Evolutionary conservation across 164 flowering plant genomes (phyloP).

Genomic region (Piper longum): DNA sequence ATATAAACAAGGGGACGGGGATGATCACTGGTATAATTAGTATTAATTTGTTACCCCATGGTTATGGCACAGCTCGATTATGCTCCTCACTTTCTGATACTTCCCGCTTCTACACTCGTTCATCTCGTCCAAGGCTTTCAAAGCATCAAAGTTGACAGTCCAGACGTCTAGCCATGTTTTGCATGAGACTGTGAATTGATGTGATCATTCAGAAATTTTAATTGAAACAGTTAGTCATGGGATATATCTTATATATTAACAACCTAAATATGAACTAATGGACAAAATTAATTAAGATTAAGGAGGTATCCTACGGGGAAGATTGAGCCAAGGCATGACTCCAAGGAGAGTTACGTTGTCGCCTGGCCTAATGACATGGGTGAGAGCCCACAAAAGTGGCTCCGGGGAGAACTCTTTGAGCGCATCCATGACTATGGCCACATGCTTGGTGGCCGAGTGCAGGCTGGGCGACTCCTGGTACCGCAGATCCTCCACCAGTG

Average conservation of each 20-base stretch:
- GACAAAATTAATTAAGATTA: no score
- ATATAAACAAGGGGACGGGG: no score
- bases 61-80: constrained; percentile 15
- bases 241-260: not conserved
- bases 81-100: constrained; percentile 16
- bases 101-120: constrained; percentile 14
- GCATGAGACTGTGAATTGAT: constrained; percentile 9
- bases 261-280: not conserved
- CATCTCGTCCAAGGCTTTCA: constrained; percentile 8
- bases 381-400: constrained; percentile 27
- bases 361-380: constrained; percentile 18
- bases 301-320: constrained; percentile 20
- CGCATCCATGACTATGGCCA: constrained; percentile 36
- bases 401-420: constrained; percentile 23
- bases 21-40: not conserved
- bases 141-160: constrained; percentile 15
- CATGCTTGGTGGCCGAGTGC: constrained; percentile 8
- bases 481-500: constrained; percentile 2
- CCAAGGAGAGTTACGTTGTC: constrained; percentile 32
- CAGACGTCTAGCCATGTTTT: constrained; percentile 26
- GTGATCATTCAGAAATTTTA: not conserved
- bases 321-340: constrained; percentile 46
- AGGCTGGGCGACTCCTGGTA: constrained; percentile 10
- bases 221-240: no score
- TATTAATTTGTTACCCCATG: constrained; percentile 18